phyloP scores from a whole-genome alignment of 345 rosid species.

The Trapa incisa region DNA sequence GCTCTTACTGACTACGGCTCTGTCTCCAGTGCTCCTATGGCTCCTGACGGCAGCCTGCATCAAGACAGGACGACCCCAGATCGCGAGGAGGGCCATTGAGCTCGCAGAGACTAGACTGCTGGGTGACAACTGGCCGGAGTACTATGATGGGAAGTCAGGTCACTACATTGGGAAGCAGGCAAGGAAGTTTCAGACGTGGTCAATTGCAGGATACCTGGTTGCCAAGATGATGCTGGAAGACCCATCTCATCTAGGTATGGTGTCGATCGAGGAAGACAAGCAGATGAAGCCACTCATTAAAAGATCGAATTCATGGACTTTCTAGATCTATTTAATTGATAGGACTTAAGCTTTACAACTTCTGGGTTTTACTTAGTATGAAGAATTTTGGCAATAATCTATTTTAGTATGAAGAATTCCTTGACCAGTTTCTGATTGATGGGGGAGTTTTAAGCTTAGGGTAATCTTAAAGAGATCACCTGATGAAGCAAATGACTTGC shows the following conservation, averaged over 20 bases:
- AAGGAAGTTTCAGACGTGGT: constrained; percentile 81
- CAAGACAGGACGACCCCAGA: constrained; percentile 88
- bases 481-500: no score
- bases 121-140: constrained; percentile 86
- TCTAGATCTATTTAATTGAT: constrained; percentile 2
- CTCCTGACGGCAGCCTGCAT: constrained; percentile 82
- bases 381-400: background rate
- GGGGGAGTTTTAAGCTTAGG: no score
- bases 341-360: background rate
- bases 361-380: background rate
- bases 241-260: constrained; percentile 86
- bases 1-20: background rate
- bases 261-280: constrained; percentile 76
- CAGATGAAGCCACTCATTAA: constrained; percentile 62
- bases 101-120: constrained; percentile 59
- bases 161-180: constrained; percentile 85
- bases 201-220: constrained; percentile 80
- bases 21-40: constrained; percentile 70
- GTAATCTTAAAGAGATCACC: no score
- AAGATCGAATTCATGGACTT: constrained; percentile 77
- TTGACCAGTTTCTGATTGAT: no score
- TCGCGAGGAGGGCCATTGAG: constrained; percentile 77
- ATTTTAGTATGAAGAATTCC: background rate
- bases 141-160: constrained; percentile 90
- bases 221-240: constrained; percentile 96